Base-by-base conservation (phyloP, 768 basidiomycete species). In the Dioszegia aurantiaca region DNA sequence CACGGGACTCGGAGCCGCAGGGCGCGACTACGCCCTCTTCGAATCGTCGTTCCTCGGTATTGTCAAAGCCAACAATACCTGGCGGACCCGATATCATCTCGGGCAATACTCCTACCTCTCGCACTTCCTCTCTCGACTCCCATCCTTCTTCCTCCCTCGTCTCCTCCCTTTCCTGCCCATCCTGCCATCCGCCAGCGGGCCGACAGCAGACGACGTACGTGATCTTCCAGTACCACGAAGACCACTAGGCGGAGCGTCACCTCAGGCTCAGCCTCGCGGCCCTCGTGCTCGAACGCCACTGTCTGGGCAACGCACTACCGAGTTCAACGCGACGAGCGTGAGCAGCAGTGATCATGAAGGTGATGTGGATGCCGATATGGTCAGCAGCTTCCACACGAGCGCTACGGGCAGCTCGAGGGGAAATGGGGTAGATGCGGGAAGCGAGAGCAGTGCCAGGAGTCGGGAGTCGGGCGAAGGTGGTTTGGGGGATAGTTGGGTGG, bases 401-500 rank as follows among this genome's bases (percentile, higher is more conserved):
- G 56, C 36, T 23, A 55, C 40, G 10, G 27, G 24, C 9, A 48
- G 56, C 27, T 43, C 54, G 9, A 21, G 54, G 19, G 43, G 40
- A 4, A 26, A 46, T 31, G 43, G n/a, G n/a, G n/a, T 21, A 11
- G 36, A 39, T 45, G 43, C 51, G n/a, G 27, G 33, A 2, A 55
- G 42, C 12, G 54, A 33, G 40, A 33, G 28, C 27, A 31, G 54
- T 16, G 19, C 9, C 8, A 16, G 36, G n/a, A 37, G 28, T 26
- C 24, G 17, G 47, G 33, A 17, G 4, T 21, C 36, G 11, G 55
- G 14, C 16, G 49, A 37, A 24, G 11, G 19, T 6, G 61, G 66
- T 12, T 33, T 67, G 39, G 66, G 63, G 28, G 62, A 55, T 17
- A 67, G 66, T 43, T 67, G 66, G 66, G 66, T 67, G 10, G 66